These are phyloP conservation scores for Hypoxylon sp. DNA, from an alignment of 2,329 filamentous ascomycete genomes.

Conservation along the genomic window DNA sequence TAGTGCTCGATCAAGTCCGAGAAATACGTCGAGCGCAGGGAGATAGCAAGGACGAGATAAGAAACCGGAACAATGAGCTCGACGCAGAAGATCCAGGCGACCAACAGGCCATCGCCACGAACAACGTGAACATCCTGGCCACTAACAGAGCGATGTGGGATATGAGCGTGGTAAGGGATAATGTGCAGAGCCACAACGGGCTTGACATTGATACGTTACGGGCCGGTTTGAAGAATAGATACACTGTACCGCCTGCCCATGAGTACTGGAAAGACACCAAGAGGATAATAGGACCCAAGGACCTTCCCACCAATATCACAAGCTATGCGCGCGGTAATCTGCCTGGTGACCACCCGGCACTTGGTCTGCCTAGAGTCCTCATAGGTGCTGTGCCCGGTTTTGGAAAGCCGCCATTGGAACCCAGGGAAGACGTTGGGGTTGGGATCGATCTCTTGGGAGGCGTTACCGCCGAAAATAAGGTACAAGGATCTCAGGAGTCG, in stretches of 20 bases:
- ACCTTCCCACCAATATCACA: slow-evolving; percentile 38
- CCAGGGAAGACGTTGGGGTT: too few relatives aligned
- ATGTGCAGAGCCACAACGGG: slow-evolving; percentile 29
- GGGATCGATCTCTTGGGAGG: too few relatives aligned
- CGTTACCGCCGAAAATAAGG: too few relatives aligned
- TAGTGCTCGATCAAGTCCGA: slow-evolving; percentile 5
- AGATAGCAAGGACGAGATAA: slow-evolving; percentile 7
- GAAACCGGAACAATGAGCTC: slow-evolving; percentile 32
- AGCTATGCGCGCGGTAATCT: slow-evolving; percentile 38
- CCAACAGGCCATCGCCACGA: slow-evolving; percentile 27
- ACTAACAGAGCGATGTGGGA: slow-evolving; percentile 44
- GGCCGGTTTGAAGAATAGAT: slow-evolving; percentile 33
- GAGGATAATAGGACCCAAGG: slow-evolving; percentile 15
- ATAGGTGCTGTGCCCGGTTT: slow-evolving; percentile 37
- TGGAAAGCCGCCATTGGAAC: neutral
- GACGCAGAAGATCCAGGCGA: slow-evolving; percentile 45
- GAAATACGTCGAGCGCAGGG: slow-evolving; percentile 11
- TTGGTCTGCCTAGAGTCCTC: slow-evolving; percentile 38
- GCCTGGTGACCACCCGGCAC: slow-evolving; percentile 42
- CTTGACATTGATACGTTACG: neutral
- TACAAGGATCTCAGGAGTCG: too few relatives aligned
- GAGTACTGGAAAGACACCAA: slow-evolving; percentile 28
- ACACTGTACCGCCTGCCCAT: slow-evolving; percentile 14
- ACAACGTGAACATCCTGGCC: slow-evolving; percentile 48
- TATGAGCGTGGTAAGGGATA: slow-evolving; percentile 42